A percentile compares a stretch with the other conserved stretches of the same genome.
phyloP scores from a whole-genome alignment of 345 rosid genomes.

The Eucalyptus leucophloia region DNA sequence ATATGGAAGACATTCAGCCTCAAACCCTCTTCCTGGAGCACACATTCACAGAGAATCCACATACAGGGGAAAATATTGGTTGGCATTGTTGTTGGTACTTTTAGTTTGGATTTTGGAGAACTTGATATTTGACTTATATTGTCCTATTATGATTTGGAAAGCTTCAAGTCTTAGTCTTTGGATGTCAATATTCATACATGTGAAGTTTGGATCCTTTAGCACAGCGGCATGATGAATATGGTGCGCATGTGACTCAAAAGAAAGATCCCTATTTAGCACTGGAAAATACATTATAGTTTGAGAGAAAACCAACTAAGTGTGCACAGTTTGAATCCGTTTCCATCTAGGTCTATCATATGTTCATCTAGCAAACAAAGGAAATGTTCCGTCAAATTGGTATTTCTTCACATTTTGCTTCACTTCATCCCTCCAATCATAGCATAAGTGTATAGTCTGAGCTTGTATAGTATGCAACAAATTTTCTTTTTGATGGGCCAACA shows the following conservation, averaged over 20 bases:
- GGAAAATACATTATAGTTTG: neutral
- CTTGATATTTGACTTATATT: neutral
- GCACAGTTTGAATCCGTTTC: neutral
- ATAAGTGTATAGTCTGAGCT: neutral
- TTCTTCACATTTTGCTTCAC: neutral
- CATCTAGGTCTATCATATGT: neutral
- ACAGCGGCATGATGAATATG: neutral
- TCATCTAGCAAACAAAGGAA: neutral
- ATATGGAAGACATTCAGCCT: neutral
- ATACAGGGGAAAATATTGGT: neutral
- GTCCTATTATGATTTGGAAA: neutral
- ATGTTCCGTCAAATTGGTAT: neutral
- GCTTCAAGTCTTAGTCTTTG: neutral
- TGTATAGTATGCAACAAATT: neutral
- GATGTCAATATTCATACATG: neutral
- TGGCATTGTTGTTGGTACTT: neutral
- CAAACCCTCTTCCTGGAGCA: neutral
- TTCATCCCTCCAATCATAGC: neutral
- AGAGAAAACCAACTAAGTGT: neutral
- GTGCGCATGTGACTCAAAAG: neutral
- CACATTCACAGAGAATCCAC: neutral
- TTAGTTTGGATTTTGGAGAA: neutral
- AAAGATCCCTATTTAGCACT: neutral
- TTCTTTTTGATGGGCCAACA: neutral
- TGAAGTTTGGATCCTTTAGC: neutral